phyloP scores from a whole-genome alignment of 805 yeast species.

The Torulaspora indica region DNA sequence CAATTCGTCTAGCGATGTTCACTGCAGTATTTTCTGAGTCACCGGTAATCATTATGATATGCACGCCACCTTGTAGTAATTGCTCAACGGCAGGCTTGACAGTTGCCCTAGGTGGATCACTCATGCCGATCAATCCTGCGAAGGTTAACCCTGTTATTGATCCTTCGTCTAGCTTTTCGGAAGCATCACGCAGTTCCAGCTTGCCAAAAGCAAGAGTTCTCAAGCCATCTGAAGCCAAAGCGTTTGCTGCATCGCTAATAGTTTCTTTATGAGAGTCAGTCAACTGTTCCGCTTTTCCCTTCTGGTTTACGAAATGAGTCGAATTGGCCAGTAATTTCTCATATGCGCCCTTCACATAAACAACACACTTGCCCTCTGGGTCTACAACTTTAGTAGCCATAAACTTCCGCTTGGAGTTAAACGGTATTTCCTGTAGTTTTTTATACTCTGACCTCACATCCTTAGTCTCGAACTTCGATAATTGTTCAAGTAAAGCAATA shows the following conservation, averaged over 20 bases:
- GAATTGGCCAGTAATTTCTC: slow-evolving; percentile 66
- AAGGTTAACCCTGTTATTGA: slow-evolving; percentile 63
- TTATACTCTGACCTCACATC: slow-evolving; percentile 58
- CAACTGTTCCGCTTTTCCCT: slow-evolving; percentile 57
- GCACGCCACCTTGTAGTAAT: slow-evolving; percentile 88
- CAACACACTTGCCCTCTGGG: slow-evolving; percentile 51
- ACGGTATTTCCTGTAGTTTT: slow-evolving; percentile 72
- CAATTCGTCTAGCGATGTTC: slow-evolving; percentile 82
- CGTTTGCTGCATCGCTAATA: slow-evolving; percentile 55
- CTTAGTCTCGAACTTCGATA: slow-evolving; percentile 62
- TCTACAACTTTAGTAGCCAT: slow-evolving; percentile 77
- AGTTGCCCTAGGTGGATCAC: slow-evolving; percentile 93
- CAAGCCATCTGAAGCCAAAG: slow-evolving; percentile 75
- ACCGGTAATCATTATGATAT: slow-evolving; percentile 97
- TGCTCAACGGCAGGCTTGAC: slow-evolving; percentile 71
- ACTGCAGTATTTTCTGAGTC: slow-evolving; percentile 84
- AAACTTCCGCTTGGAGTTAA: slow-evolving; percentile 76
- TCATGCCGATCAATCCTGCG: slow-evolving; percentile 89
- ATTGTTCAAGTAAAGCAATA: slow-evolving; percentile 76
- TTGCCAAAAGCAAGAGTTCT: slow-evolving; percentile 80
- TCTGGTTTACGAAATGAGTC: slow-evolving; percentile 51
- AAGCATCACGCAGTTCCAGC: slow-evolving; percentile 36
- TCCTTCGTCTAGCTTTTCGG: slow-evolving; percentile 29
- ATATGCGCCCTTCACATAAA: slow-evolving; percentile 85
- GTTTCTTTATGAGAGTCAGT: slow-evolving; percentile 45